Percentiles rank a stretch among this genome's conserved stretches.
phyloP scores from a whole-genome alignment of 2,329 filamentous ascomycete species.

The Colletotrichum siamense region DNA sequence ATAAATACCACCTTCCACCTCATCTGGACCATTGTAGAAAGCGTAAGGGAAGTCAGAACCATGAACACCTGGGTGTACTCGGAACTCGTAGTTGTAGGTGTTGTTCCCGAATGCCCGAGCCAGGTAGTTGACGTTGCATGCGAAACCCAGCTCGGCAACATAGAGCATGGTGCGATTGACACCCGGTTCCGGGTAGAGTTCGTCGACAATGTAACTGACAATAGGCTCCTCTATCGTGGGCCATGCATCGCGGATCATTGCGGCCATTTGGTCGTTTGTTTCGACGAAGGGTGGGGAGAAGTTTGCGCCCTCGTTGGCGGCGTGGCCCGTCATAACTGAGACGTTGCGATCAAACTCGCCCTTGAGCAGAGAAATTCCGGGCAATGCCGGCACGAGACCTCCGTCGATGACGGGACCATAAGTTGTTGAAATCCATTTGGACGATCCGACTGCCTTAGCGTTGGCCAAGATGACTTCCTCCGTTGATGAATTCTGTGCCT shows the following conservation, averaged over 20 bases:
- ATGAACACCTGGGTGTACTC: conserved; percentile 54
- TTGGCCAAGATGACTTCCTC: background rate
- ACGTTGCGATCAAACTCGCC: background rate
- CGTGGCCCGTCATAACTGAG: conserved; percentile 34
- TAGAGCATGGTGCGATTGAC: conserved; percentile 41
- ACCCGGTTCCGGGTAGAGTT: conserved; percentile 50
- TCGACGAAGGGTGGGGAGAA: conserved; percentile 51
- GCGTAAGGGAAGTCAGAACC: conserved; percentile 55
- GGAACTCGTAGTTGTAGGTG: conserved; percentile 56
- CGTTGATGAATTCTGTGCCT: background rate
- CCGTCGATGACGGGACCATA: conserved; percentile 14
- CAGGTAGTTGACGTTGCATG: conserved; percentile 57
- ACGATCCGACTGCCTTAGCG: background rate
- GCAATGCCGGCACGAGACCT: conserved; percentile 9
- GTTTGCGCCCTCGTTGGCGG: conserved; percentile 52
- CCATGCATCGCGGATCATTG: conserved; percentile 35
- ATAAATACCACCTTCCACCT: background rate
- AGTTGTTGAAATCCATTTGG: background rate
- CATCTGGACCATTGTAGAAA: conserved; percentile 45
- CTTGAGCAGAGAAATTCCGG: conserved; percentile 11
- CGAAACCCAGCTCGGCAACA: conserved; percentile 46
- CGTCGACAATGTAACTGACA: conserved; percentile 43
- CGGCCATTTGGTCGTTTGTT: conserved; percentile 42
- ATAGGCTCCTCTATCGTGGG: conserved; percentile 18
- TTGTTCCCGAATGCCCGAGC: conserved; percentile 47